Conservation (phyloP, 169 alveolate species). For the Cryptosporidium sp. region DNA sequence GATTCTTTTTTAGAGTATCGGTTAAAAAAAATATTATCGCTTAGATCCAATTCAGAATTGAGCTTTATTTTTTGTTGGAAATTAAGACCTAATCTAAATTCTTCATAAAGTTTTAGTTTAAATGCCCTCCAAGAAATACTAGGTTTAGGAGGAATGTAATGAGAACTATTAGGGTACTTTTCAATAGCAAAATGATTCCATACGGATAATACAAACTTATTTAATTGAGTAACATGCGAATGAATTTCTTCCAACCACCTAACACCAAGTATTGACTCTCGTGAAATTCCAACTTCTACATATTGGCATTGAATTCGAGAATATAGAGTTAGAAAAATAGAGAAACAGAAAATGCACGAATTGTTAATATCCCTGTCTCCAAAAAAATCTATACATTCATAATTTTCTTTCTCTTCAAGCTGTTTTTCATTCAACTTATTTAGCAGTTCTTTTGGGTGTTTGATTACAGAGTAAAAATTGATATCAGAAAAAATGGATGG, state of each 20-base stretch:
- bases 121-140: constrained; percentile 55
- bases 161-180: constrained; percentile 4
- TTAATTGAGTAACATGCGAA: constrained; percentile 19
- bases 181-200: constrained; percentile 30
- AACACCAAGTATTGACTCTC: constrained; percentile 54
- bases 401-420: constrained; percentile 4
- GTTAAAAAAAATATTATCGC: constrained; percentile 2
- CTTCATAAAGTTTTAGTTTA: constrained; percentile 30
- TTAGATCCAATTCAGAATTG: constrained; percentile 11
- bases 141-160: constrained; percentile 68
- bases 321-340: constrained; percentile 38
- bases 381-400: constrained; percentile 46
- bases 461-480: not conserved
- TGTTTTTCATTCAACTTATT: not conserved
- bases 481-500: constrained; percentile 21
- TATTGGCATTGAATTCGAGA: constrained; percentile 45
- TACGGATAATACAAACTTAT: constrained; percentile 6
- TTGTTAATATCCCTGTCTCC: not conserved
- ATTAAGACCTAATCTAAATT: constrained; percentile 37
- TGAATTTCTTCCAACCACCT: constrained; percentile 49
- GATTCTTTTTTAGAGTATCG: constrained; percentile 18
- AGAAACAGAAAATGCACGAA: constrained; percentile 33
- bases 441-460: constrained; percentile 18
- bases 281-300: constrained; percentile 35
- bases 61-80: constrained; percentile 35